phyloP scores from a whole-genome alignment of 352 stramenopile genomes.

The Nothophytophthora sp. region DNA sequence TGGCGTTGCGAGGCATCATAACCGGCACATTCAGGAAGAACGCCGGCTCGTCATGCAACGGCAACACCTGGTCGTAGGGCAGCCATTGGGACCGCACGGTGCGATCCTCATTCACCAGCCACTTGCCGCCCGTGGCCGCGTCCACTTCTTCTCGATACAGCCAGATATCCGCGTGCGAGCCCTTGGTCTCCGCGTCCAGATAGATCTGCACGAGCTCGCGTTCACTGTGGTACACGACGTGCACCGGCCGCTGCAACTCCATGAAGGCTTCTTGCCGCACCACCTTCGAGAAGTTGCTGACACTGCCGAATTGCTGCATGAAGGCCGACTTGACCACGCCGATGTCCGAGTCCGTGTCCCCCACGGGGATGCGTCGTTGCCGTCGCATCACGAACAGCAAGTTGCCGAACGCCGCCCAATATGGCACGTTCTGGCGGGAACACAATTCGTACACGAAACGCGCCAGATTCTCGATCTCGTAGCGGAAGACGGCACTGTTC shows the following conservation, averaged over 20 bases:
- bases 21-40: constrained; percentile 62
- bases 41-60: constrained; percentile 34
- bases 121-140: constrained; percentile 28
- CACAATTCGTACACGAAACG: constrained; percentile 66
- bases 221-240: constrained; percentile 55
- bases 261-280: constrained; percentile 43
- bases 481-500: constrained; percentile 68
- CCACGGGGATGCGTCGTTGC: constrained; percentile 61
- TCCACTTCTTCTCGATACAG: constrained; percentile 65
- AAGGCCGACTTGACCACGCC: constrained; percentile 63
- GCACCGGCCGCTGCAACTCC: constrained; percentile 46
- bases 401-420: constrained; percentile 77
- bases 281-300: constrained; percentile 56
- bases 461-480: constrained; percentile 68
- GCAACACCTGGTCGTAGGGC: constrained; percentile 68
- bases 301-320: constrained; percentile 43
- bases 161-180: constrained; percentile 80
- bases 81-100: constrained; percentile 69
- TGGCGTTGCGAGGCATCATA: constrained; percentile 53
- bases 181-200: constrained; percentile 39
- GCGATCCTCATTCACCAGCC: constrained; percentile 71
- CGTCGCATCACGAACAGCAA: constrained; percentile 73
- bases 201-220: constrained; percentile 75
- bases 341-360: constrained; percentile 82
- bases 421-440: constrained; percentile 46